Evolutionary conservation across 73 alveolate genomes (phyloP), one percentile per base, ranked within the genome.

Genomic region (Tetrahymena borealis): DNA sequence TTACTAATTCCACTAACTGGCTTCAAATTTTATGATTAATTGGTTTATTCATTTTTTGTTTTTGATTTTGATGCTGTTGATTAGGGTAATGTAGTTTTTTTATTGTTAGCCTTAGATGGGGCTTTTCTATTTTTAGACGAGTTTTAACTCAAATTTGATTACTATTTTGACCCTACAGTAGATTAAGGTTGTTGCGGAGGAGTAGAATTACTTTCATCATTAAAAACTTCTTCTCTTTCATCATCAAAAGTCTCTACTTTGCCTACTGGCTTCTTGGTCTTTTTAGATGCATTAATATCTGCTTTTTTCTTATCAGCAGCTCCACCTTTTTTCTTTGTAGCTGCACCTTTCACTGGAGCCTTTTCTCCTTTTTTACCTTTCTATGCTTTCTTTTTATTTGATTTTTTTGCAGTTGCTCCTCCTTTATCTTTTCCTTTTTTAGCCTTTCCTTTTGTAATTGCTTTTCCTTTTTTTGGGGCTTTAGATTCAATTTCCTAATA

Each of bases 281-380:
- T 60, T n/a, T 60, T 60, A 13, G 28, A 18, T 24, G 85, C 11
- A 18, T 35, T 60, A n/a, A 10, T 60, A 60, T 60, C 85, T 60
- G 32, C 85, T 60, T 60, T 60, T 60, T 60, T 60, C 85, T 60
- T 60, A 20, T 60, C 85, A 24, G 20, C 6, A 18, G 35, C 85
- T 0, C 85, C 85, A 15, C 85, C 85, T 60, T 60, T 60, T n/a
- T 60, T 60, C 28, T 60, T 60, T 24, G 85, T 5, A 60, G 85
- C 85, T 20, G 85, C 20, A 20, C 85, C 85, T 60, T 60, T 60
- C 85, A 60, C 85, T 60, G 85, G 85, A 60, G 85, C 85, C 35
- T 60, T 60, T 60, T 60, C 85, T 60, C 85, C 85, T 60, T 60
- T 60, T 60, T 60, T 60, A 60, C 85, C 85, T 60, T 60, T 60